Percentiles rank a stretch among this genome's conserved stretches.
phyloP scores from a whole-genome alignment of 768 basidiomycete species.

The Amanita exitialis region DNA sequence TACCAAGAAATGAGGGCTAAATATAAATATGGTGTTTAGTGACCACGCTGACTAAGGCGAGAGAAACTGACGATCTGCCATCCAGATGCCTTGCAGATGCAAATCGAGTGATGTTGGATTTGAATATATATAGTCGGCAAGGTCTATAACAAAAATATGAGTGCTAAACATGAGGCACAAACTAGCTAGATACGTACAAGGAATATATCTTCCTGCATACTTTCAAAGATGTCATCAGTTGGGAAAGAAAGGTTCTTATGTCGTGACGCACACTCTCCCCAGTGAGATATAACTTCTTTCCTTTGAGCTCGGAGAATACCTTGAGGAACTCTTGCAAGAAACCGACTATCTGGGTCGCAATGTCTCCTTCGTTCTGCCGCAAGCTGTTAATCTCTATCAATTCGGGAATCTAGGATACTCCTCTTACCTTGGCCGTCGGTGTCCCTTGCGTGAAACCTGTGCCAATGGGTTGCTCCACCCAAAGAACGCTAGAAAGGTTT shows the following conservation, averaged over 20 bases:
- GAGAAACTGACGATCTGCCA: conserved; percentile 49
- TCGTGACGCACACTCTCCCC: too few relatives aligned
- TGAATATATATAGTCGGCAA: conserved; percentile 64
- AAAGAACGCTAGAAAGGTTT: too few relatives aligned
- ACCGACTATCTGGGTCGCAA: conserved; percentile 38
- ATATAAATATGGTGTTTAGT: too few relatives aligned
- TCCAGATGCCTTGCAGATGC: conserved; percentile 60
- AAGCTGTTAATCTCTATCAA: not conserved
- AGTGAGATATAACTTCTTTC: too few relatives aligned
- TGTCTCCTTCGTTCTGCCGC: conserved; percentile 34
- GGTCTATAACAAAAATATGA: conserved; percentile 34
- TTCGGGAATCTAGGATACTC: not conserved
- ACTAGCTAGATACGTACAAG: not conserved
- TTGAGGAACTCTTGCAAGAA: conserved; percentile 66
- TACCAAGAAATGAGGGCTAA: too few relatives aligned
- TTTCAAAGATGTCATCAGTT: not conserved
- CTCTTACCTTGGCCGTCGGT: not conserved
- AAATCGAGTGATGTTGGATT: conserved; percentile 43
- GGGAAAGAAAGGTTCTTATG: too few relatives aligned
- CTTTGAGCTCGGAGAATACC: conserved; percentile 15
- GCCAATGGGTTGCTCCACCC: too few relatives aligned
- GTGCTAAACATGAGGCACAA: not conserved
- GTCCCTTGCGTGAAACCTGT: not conserved
- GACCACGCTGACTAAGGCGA: too few relatives aligned
- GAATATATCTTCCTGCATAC: not conserved